A percentile compares a stretch with the other conserved stretches of the same genome.
phyloP scores from a whole-genome alignment of 2,329 filamentous ascomycete genomes.

The Daldinia eschscholtzii region DNA sequence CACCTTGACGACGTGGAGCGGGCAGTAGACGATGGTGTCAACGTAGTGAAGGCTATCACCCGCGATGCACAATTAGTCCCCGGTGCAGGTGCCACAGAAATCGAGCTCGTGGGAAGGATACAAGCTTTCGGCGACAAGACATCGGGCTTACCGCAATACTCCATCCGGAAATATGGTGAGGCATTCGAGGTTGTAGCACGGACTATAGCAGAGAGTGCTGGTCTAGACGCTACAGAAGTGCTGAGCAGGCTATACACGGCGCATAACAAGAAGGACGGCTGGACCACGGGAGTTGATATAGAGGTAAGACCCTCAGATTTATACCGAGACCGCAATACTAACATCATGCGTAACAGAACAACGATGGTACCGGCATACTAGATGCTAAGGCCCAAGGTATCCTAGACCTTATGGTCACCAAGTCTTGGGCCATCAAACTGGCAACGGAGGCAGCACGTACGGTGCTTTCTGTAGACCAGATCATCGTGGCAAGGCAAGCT shows the following conservation, averaged over 20 bases:
- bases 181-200: slow-evolving; percentile 97
- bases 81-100: slow-evolving; percentile 93
- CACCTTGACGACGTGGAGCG: slow-evolving; percentile 97
- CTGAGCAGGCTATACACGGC: slow-evolving; percentile 92
- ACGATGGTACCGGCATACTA: slow-evolving; percentile 82
- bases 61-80: slow-evolving; percentile 91
- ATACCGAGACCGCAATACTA: slow-evolving; percentile 35
- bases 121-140: slow-evolving; percentile 92
- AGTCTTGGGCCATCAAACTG: slow-evolving; percentile 97
- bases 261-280: slow-evolving; percentile 88
- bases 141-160: slow-evolving; percentile 91
- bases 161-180: slow-evolving; percentile 97
- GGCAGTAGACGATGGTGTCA: slow-evolving; percentile 97
- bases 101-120: slow-evolving; percentile 93
- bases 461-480: slow-evolving; percentile 96
- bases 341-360: slow-evolving; percentile 64
- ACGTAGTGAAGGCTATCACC: slow-evolving; percentile 98
- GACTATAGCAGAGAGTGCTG: slow-evolving; percentile 93
- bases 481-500: slow-evolving; percentile 97
- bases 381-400: slow-evolving; percentile 91
- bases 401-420: slow-evolving; percentile 89
- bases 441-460: slow-evolving; percentile 95
- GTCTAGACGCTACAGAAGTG: slow-evolving; percentile 96
- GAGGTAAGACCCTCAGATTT: slow-evolving; percentile 66
- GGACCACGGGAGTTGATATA: slow-evolving; percentile 93